A percentile compares a stretch with the other conserved stretches of the same genome.
Evolutionary conservation across 1,139 yeast genomes (phyloP).

Genomic region (Taiozyma onychis): DNA sequence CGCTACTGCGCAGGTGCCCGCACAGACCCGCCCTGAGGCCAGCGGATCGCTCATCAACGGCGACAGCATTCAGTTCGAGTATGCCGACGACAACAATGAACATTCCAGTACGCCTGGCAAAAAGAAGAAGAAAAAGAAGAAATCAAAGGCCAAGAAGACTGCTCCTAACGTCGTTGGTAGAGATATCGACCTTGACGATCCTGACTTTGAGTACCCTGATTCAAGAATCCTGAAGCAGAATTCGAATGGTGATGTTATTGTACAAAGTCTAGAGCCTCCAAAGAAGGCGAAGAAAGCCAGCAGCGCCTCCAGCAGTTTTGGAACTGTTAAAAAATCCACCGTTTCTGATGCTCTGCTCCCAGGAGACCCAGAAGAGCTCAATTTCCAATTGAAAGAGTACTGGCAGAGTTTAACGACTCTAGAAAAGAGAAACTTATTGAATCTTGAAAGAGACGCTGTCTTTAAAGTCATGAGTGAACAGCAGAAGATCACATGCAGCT

Average conservation of each 20-base stretch:
- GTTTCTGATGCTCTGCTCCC: constrained; percentile 7
- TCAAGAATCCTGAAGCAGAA: constrained; percentile 69
- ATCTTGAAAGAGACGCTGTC: constrained; percentile 67
- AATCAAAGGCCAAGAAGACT: constrained; percentile 32
- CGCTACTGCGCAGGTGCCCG: neutral
- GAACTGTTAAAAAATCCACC: constrained; percentile 2
- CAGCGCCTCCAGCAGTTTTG: constrained; percentile 2
- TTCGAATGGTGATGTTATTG: constrained; percentile 69
- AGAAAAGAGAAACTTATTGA: constrained; percentile 57
- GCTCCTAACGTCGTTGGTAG: constrained; percentile 19
- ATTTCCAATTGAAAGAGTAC: constrained; percentile 51
- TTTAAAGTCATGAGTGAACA: constrained; percentile 58
- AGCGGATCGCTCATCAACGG: constrained; percentile 5
- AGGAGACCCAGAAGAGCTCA: constrained; percentile 41
- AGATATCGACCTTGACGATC: constrained; percentile 28
- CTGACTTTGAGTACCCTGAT: constrained; percentile 62
- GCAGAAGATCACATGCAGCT: constrained; percentile 54
- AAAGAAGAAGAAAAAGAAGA: constrained; percentile 23
- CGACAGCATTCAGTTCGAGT: constrained; percentile 9
- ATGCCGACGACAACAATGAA: constrained; percentile 27
- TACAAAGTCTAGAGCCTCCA: constrained; percentile 32
- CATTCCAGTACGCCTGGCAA: constrained; percentile 27
- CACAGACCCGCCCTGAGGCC: neutral
- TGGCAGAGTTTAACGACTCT: constrained; percentile 66
- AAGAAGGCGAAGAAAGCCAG: neutral